phyloP scores from a whole-genome alignment of 805 yeast genomes.

The Ogataea naganishii region DNA sequence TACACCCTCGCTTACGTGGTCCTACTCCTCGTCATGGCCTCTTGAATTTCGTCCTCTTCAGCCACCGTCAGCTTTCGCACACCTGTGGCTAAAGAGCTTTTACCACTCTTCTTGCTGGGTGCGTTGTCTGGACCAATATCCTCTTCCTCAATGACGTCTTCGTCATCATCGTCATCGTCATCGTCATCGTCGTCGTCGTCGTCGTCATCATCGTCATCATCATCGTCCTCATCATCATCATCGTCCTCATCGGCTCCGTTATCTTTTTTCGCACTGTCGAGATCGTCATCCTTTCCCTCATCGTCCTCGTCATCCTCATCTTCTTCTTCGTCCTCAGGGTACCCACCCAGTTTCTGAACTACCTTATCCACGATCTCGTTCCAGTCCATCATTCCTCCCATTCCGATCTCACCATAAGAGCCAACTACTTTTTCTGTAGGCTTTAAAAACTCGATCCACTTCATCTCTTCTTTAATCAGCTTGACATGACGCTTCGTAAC shows the following conservation, averaged over 20 bases:
- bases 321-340: conserved; percentile 43
- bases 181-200: conserved; percentile 19
- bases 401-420: conserved; percentile 51
- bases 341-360: conserved; percentile 45
- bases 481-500: conserved; percentile 47
- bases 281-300: conserved; percentile 24
- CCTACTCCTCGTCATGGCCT: too few relatives aligned
- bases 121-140: conserved; percentile 2
- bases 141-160: conserved; percentile 10
- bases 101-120: conserved; percentile 4
- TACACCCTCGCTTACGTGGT: too few relatives aligned
- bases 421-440: conserved; percentile 54
- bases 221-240: conserved; percentile 13
- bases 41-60: conserved; percentile 23
- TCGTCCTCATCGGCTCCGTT: conserved; percentile 16
- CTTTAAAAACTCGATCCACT: conserved; percentile 51
- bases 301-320: conserved; percentile 36
- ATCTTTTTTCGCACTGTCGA: conserved; percentile 31
- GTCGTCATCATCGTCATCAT: conserved; percentile 20
- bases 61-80: conserved; percentile 21
- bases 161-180: conserved; percentile 17
- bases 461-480: conserved; percentile 50
- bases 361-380: conserved; percentile 50
- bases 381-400: conserved; percentile 68
- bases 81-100: conserved; percentile 11